phyloP scores from a whole-genome alignment of 2,329 filamentous ascomycete genomes.

The Phoma herbarum region DNA sequence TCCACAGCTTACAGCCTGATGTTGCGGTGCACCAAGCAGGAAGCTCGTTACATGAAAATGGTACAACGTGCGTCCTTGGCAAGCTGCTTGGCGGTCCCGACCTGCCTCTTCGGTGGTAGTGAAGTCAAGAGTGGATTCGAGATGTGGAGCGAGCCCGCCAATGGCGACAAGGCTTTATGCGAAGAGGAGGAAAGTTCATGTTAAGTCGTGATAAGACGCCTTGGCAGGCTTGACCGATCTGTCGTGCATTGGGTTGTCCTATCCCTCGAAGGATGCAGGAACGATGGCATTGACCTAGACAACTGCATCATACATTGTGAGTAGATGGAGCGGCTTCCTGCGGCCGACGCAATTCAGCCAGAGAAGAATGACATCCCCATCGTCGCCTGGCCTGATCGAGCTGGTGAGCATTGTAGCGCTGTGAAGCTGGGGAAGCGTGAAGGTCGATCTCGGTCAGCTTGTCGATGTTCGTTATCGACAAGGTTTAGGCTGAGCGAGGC shows the following conservation, averaged over 20 bases:
- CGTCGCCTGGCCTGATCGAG: background rate
- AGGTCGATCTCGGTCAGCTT: background rate
- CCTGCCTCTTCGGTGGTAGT: conserved; percentile 32
- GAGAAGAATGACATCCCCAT: background rate
- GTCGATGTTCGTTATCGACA: background rate
- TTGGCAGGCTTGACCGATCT: conserved; percentile 33
- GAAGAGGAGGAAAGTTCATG: conserved; percentile 30
- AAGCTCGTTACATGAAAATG: conserved; percentile 20
- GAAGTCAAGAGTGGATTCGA: conserved; percentile 18
- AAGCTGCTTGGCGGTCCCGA: conserved; percentile 19
- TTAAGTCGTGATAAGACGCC: conserved; percentile 40
- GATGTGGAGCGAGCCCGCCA: conserved; percentile 20
- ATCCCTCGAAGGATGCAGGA: conserved; percentile 22
- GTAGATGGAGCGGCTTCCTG: background rate
- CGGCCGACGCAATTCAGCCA: background rate
- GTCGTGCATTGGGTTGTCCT: conserved; percentile 27
- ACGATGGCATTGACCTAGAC: conserved; percentile 9
- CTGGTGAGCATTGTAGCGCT: background rate
- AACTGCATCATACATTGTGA: background rate
- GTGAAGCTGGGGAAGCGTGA: background rate
- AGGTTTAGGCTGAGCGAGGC: background rate
- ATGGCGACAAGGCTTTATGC: conserved; percentile 19
- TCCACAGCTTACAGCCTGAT: conserved; percentile 21
- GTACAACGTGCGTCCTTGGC: conserved; percentile 18
- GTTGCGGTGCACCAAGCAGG: conserved; percentile 20